These are phyloP conservation scores for Stentor roeselii DNA, from an alignment of 73 alveolate genomes.

Conservation along the genomic window DNA sequence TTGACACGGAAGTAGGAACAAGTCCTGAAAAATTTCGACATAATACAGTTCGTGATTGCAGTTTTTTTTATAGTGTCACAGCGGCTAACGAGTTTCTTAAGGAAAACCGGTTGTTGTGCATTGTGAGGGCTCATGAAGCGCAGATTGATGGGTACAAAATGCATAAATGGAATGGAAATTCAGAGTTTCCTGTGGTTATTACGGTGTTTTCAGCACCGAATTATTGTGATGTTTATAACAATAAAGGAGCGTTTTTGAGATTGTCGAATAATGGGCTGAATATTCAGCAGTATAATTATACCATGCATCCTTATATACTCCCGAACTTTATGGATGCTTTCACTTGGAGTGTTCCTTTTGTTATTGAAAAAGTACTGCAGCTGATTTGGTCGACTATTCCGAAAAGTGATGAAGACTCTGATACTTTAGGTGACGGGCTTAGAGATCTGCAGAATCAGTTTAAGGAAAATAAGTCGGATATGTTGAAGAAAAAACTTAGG, in stretches of 20 bases:
- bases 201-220: too few relatives aligned
- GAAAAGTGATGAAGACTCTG: too few relatives aligned
- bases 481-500: constrained; percentile 35
- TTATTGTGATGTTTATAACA: constrained; percentile 49
- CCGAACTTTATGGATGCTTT: constrained; percentile 53
- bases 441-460: too few relatives aligned
- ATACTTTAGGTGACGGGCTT: too few relatives aligned
- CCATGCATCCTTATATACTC: constrained; percentile 44
- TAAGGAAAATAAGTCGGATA: constrained; percentile 35
- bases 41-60: constrained; percentile 48
- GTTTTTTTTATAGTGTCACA: constrained; percentile 33
- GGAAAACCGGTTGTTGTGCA: constrained; percentile 37
- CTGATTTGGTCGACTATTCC: constrained; percentile 33
- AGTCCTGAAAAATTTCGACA: neutral
- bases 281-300: constrained; percentile 37
- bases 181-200: constrained; percentile 45
- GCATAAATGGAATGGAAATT: too few relatives aligned
- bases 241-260: constrained; percentile 52
- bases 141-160: constrained; percentile 50
- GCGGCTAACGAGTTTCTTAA: constrained; percentile 47
- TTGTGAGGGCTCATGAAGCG: constrained; percentile 61
- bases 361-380: constrained; percentile 39
- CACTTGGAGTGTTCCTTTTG: constrained; percentile 54
- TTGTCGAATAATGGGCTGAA: constrained; percentile 44
- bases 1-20: constrained; percentile 38